These are phyloP conservation scores for Rauvolfia tetraphylla DNA, from an alignment of 257 asterid species.

Conservation along the genomic window DNA sequence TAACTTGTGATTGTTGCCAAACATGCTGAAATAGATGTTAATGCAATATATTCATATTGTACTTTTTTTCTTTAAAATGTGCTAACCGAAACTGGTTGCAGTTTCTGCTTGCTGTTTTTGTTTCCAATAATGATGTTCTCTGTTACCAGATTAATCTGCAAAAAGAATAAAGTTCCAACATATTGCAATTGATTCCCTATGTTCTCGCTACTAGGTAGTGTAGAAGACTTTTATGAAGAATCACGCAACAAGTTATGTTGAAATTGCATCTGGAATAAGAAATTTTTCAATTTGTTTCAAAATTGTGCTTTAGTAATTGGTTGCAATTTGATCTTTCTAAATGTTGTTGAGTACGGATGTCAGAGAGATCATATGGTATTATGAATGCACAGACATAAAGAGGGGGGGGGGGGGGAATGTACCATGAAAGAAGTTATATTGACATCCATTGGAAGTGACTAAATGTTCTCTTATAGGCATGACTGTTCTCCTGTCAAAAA, in stretches of 20 bases:
- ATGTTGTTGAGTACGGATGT: background rate
- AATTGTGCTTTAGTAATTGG: background rate
- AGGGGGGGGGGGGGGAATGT: too few species aligned
- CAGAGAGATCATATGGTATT: background rate
- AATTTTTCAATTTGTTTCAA: background rate
- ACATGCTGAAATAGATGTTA: background rate
- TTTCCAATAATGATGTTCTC: background rate
- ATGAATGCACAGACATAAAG: background rate
- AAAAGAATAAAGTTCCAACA: background rate
- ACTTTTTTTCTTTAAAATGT: background rate
- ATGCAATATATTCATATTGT: background rate
- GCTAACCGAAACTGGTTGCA: background rate
- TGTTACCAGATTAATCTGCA: background rate
- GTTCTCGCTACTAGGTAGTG: background rate
- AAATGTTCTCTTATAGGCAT: background rate
- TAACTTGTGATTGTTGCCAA: slow-evolving; percentile 10
- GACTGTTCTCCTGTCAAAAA: background rate
- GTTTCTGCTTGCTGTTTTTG: background rate
- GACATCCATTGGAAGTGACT: background rate
- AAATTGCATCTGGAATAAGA: background rate
- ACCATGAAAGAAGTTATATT: background rate
- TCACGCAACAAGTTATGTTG: too few species aligned
- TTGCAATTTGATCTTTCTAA: background rate
- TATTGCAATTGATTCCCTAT: background rate
- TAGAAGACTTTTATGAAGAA: background rate